phyloP scores from a whole-genome alignment of 1,284 basidiomycete species.

The Pholiota adiposa region DNA sequence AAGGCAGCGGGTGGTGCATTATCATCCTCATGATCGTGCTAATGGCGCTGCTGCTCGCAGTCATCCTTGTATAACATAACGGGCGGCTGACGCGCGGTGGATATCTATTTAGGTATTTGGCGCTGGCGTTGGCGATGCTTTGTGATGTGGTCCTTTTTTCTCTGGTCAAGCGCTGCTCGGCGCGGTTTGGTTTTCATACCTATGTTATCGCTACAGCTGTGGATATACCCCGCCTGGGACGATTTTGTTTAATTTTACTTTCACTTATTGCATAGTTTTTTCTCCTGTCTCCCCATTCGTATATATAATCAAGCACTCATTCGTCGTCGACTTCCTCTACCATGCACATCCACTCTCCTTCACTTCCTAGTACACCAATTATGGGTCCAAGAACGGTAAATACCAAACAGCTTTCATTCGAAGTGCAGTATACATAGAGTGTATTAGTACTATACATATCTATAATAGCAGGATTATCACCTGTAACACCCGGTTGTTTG shows the following conservation, averaged over 20 bases:
- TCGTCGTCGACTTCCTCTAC: no score
- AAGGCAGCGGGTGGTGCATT: conserved; percentile 53
- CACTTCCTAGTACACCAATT: no score
- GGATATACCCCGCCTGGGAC: background rate
- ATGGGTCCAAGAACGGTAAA: no score
- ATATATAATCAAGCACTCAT: no score
- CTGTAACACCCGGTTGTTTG: no score
- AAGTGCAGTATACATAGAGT: no score
- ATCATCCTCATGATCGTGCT: conserved; percentile 62
- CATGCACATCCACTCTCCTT: no score
- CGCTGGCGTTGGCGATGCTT: background rate
- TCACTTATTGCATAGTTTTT: background rate
- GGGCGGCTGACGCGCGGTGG: background rate
- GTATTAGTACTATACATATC: no score
- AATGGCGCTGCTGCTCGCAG: conserved; percentile 56
- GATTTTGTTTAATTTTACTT: background rate
- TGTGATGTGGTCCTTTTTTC: background rate
- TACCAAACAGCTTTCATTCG: no score
- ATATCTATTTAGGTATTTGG: background rate
- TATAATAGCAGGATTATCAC: no score
- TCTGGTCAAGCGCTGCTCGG: no score
- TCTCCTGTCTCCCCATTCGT: no score
- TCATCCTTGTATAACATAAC: conserved; percentile 54
- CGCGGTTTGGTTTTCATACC: background rate
- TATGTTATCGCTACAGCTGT: background rate